Percentiles rank a stretch among this genome's conserved stretches.
These are phyloP conservation scores for Kazachstania sp. DNA, from an alignment of 1,139 yeast species.

Conservation along the genomic window DNA sequence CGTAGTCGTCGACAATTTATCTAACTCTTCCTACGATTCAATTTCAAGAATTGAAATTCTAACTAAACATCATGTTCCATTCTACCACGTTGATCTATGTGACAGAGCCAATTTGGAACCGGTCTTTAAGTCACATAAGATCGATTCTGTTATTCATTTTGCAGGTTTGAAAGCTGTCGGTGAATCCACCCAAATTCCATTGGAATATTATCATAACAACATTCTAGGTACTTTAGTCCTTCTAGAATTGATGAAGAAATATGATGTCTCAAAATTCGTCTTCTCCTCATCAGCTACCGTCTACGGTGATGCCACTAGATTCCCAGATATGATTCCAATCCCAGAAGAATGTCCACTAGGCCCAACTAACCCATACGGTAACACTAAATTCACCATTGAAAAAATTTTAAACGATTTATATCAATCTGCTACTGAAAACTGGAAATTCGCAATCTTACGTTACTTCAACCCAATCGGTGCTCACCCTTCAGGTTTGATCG, in stretches of 20 bases:
- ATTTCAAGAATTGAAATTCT: slow-evolving; percentile 56
- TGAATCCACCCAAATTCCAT: slow-evolving; percentile 65
- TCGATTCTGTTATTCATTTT: slow-evolving; percentile 64
- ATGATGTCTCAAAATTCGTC: slow-evolving; percentile 50
- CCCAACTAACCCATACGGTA: slow-evolving; percentile 73
- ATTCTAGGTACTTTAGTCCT: slow-evolving; percentile 57
- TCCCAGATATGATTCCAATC: slow-evolving; percentile 66
- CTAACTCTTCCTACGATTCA: slow-evolving; percentile 62
- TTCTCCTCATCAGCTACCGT: slow-evolving; percentile 80
- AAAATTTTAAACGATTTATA: slow-evolving; percentile 52
- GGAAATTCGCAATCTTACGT: slow-evolving; percentile 62
- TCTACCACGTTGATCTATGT: slow-evolving; percentile 51
- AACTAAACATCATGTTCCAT: slow-evolving; percentile 43
- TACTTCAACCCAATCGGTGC: slow-evolving; percentile 84
- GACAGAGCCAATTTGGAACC: slow-evolving; percentile 41
- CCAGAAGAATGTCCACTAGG: slow-evolving; percentile 73
- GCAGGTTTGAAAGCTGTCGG: slow-evolving; percentile 88
- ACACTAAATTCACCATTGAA: slow-evolving; percentile 61
- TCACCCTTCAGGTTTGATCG: slow-evolving; percentile 70
- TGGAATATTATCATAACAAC: slow-evolving; percentile 62
- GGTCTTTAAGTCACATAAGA: slow-evolving; percentile 44
- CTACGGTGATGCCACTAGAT: slow-evolving; percentile 47
- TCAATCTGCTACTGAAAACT: slow-evolving; percentile 36
- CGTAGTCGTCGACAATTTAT: slow-evolving; percentile 61
- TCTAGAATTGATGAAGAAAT: slow-evolving; percentile 44